A percentile compares a stretch with the other conserved stretches of the same genome.
These are phyloP conservation scores for Sporothrix luriei DNA, from an alignment of 2,329 filamentous ascomycete genomes.

Conservation along the genomic window DNA sequence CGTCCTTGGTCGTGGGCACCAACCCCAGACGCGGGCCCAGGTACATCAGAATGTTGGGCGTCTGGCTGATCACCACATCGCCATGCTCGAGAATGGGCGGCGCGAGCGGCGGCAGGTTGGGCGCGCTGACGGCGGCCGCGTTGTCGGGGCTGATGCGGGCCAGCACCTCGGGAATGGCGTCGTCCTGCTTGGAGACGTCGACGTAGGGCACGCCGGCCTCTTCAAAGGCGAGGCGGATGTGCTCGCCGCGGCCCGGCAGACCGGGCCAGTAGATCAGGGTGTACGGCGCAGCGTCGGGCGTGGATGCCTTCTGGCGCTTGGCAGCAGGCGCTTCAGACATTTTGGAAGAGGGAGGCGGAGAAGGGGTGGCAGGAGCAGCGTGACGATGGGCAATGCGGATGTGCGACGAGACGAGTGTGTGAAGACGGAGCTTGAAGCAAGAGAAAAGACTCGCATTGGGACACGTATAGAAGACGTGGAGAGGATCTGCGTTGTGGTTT, in stretches of 20 bases:
- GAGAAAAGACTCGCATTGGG: background rate
- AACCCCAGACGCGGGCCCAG: conserved; percentile 64
- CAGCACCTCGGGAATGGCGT: conserved; percentile 57
- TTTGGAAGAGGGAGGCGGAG: background rate
- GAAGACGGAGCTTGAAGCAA: background rate
- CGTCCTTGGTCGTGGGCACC: conserved; percentile 51
- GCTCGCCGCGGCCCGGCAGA: conserved; percentile 74
- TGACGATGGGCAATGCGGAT: conserved; percentile 4
- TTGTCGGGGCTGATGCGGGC: conserved; percentile 51
- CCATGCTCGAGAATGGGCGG: conserved; percentile 68
- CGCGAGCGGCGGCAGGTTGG: conserved; percentile 67
- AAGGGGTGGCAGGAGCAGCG: background rate
- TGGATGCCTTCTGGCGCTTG: conserved; percentile 40
- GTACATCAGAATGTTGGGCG: conserved; percentile 72
- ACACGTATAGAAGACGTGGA: too few relatives aligned
- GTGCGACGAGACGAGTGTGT: background rate
- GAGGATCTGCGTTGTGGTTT: too few relatives aligned
- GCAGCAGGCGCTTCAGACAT: conserved; percentile 25
- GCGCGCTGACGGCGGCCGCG: conserved; percentile 48
- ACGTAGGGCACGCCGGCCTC: conserved; percentile 65
- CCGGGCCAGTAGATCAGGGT: conserved; percentile 71
- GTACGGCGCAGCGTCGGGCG: conserved; percentile 48
- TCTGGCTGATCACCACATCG: conserved; percentile 66
- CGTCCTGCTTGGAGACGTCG: conserved; percentile 56
- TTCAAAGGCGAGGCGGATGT: conserved; percentile 72